phyloP scores from a whole-genome alignment of 2,329 filamentous ascomycete genomes.

The Ophiognomonia clavigignenti-juglandacearum region DNA sequence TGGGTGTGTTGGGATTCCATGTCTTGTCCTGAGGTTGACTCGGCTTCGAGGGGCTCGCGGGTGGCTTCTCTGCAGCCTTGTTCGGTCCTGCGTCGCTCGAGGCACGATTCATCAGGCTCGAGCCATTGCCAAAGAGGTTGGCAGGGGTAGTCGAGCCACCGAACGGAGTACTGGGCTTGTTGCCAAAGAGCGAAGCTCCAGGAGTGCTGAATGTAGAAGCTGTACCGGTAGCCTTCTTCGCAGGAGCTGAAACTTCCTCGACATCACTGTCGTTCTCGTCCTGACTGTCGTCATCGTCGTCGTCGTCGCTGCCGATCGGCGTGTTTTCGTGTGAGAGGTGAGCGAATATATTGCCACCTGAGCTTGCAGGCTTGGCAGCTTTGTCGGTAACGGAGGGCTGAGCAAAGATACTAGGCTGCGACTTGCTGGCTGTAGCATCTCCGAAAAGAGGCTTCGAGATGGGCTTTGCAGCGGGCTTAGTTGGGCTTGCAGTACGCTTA shows the following conservation, averaged over 20 bases:
- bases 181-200: constrained; percentile 33
- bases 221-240: constrained; percentile 36
- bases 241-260: constrained; percentile 38
- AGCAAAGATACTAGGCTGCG: constrained; percentile 30
- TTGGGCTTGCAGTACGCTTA: constrained; percentile 26
- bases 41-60: constrained; percentile 39
- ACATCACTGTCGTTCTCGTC: constrained; percentile 32
- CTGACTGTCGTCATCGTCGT: constrained; percentile 47
- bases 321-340: constrained; percentile 55
- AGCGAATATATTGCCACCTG: constrained; percentile 50
- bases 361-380: constrained; percentile 18
- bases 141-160: constrained; percentile 36
- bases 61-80: constrained; percentile 26
- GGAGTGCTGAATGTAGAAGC: constrained; percentile 36
- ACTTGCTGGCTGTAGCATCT: constrained; percentile 18
- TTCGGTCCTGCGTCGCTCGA: constrained; percentile 46
- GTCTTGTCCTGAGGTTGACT: constrained; percentile 34
- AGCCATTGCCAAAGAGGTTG: constrained; percentile 37
- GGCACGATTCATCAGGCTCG: constrained; percentile 53
- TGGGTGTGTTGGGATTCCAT: constrained; percentile 45
- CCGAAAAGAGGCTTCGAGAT: constrained; percentile 22
- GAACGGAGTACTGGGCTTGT: constrained; percentile 24
- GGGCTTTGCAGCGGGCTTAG: constrained; percentile 29
- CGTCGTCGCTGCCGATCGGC: constrained; percentile 47
- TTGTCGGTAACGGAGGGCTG: constrained; percentile 33